Base-by-base conservation (phyloP, 192 early-diverging fungal species). In the Fimicolochytrium jonesii region DNA sequence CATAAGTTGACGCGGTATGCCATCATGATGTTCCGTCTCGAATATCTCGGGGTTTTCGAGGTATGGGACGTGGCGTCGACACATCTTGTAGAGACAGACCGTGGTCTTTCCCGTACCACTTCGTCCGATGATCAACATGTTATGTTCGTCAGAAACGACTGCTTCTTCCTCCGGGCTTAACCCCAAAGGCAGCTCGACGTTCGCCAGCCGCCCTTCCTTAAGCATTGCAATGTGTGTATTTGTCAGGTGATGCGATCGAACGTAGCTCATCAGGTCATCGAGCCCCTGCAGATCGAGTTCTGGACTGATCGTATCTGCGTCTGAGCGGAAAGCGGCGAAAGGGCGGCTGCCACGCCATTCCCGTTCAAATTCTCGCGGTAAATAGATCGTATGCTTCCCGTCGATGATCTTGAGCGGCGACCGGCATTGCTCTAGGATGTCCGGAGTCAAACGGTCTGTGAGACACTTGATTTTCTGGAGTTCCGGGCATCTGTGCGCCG, bases 21-120 rank as follows among this genome's bases (percentile, higher is more conserved):
- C 25, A n/a, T 10, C 53, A 55, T 55, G 15, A 15, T 28, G 13
- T 1, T n/a, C 17, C 52, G 15, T 28, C 53, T 33, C n/a, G 29
- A 1, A n/a, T 15, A 17, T 2, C 53, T n/a, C 13, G 13, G 4
- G n/a, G 10, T 31, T 26, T n/a, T 26, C 32, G 15, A n/a, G n/a
- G 29, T n/a, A 9, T 17, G 17, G 37, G 15, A 55, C 15, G 33
- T 33, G 23, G 13, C 32, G 25, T 23, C 13, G 18, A 23, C 22
- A 34, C 53, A 55, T 55, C 2, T 34, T 55, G 15, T 55, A 31
- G 28, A 55, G 9, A 22, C 25, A 33, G 4, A 55, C 53, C 11
- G 53, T 55, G 10, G 53, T 55, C 53, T 55, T 55, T 26, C 53
- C 53, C 13, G 53, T 55, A 1, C 53, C 53, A n/a, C 18, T 25